phyloP scores from a whole-genome alignment of 2,329 filamentous ascomycete species.

The Aspergillus ochraceus region DNA sequence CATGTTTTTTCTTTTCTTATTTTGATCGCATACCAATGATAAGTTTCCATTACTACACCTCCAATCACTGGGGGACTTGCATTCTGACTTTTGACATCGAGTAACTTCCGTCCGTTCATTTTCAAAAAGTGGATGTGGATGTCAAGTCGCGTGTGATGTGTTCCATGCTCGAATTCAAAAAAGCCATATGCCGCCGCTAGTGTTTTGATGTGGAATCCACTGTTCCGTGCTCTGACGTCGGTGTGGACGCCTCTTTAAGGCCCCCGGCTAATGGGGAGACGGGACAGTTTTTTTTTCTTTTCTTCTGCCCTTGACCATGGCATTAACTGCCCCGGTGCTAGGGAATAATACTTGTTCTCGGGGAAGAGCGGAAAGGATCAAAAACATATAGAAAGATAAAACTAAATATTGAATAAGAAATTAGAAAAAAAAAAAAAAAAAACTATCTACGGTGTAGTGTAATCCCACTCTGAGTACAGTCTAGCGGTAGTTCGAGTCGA shows the following conservation, averaged over 20 bases:
- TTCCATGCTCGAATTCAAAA: constrained; percentile 14
- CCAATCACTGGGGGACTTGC: neutral
- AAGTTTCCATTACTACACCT: neutral
- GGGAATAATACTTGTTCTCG: neutral
- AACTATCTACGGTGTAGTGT: no score
- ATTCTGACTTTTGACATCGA: neutral
- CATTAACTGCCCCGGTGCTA: no score
- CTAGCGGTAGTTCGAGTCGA: neutral
- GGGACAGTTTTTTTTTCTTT: neutral
- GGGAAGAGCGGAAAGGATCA: neutral
- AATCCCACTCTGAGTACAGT: no score
- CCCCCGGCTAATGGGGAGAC: neutral
- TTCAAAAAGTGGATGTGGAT: neutral
- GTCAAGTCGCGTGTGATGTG: constrained; percentile 22
- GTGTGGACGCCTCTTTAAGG: constrained; percentile 10
- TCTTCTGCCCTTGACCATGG: neutral
- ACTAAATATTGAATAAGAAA: neutral
- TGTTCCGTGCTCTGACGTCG: constrained; percentile 31
- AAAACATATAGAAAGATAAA: neutral
- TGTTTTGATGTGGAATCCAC: constrained; percentile 17
- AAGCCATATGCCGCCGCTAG: constrained; percentile 19
- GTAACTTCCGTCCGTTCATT: neutral
- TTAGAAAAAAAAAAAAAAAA: neutral
- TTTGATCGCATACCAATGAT: neutral
- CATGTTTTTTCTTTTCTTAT: neutral